These are phyloP conservation scores for Termitomyces sp. DNA, from an alignment of 768 basidiomycete genomes.

Conservation along the genomic window DNA sequence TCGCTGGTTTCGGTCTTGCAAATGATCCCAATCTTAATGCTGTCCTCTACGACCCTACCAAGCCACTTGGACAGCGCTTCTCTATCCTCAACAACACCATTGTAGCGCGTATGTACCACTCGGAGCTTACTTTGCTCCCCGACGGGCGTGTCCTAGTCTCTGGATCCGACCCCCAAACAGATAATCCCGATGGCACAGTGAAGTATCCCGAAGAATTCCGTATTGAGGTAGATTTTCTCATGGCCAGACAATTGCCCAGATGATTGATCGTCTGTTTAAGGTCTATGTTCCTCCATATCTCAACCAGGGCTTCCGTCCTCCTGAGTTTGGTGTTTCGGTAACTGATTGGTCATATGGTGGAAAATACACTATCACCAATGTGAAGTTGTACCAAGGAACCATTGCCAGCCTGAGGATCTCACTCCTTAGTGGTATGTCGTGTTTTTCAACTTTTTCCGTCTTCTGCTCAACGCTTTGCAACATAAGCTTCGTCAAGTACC, in stretches of 20 bases:
- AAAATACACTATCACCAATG: conserved; percentile 48
- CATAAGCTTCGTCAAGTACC: conserved; percentile 64
- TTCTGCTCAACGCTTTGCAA: conserved; percentile 8
- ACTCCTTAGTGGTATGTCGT: conserved; percentile 56
- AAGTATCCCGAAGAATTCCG: conserved; percentile 77
- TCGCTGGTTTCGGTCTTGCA: conserved; percentile 73
- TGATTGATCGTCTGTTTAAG: conserved; percentile 16
- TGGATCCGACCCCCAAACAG: conserved; percentile 69
- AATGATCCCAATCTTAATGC: conserved; percentile 61
- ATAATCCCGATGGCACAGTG: conserved; percentile 34
- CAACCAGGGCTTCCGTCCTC: conserved; percentile 57
- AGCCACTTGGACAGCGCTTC: conserved; percentile 57
- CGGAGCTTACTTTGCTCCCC: conserved; percentile 68
- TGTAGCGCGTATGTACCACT: conserved; percentile 76
- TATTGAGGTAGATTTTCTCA: conserved; percentile 34
- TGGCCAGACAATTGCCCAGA: background rate
- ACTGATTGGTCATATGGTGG: conserved; percentile 65
- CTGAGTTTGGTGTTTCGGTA: conserved; percentile 51
- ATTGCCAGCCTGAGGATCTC: conserved; percentile 51
- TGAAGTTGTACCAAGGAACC: conserved; percentile 42
- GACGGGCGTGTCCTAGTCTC: conserved; percentile 76
- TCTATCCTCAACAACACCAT: conserved; percentile 67
- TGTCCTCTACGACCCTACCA: conserved; percentile 65
- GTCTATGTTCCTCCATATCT: conserved; percentile 90
- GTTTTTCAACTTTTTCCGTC: background rate